These are phyloP conservation scores for Daucus carota DNA, from an alignment of 129 eudicot genomes.

Conservation along the genomic window DH1_v3.0 NC_030386.2:28004001-28004500, in stretches of 20 bases:
- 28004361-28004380: background rate
- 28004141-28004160: background rate
- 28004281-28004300: background rate
- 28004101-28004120: background rate
- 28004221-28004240: background rate
- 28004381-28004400: background rate
- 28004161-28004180: background rate
- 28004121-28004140: background rate
- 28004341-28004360: background rate
- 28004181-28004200: background rate
- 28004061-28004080: background rate
- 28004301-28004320: background rate
- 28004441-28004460: background rate
- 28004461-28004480: too few species aligned
- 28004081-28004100: background rate
- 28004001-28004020: background rate
- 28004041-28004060: background rate
- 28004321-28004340: background rate
- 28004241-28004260: background rate
- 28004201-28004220: background rate
- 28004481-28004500: background rate
- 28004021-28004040: background rate
- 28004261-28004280: background rate
- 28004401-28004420: background rate
- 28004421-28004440: background rate